Percentiles rank a stretch among this genome's conserved stretches.
phyloP scores from a whole-genome alignment of 164 flowering plant genomes.

The Stephania japonica region DNA sequence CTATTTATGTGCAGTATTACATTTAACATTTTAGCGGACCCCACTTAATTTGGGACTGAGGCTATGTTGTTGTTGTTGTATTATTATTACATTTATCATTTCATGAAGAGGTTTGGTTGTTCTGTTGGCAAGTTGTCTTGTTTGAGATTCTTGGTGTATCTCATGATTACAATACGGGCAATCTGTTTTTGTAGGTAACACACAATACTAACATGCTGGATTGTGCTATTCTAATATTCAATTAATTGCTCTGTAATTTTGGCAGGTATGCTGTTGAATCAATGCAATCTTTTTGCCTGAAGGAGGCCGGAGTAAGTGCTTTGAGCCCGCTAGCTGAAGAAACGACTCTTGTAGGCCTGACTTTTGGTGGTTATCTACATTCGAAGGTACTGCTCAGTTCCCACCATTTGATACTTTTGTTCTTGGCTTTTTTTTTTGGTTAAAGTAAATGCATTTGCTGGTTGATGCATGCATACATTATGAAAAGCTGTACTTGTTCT shows the following conservation, averaged over 20 bases:
- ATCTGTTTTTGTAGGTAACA: not conserved
- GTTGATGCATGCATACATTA: not conserved
- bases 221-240: not conserved
- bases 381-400: slow-evolving; percentile 50
- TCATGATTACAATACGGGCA: not conserved
- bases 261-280: slow-evolving; percentile 71
- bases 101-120: not conserved
- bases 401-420: not conserved
- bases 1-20: not conserved
- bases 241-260: slow-evolving; percentile 4
- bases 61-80: too few species aligned
- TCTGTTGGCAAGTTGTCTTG: not conserved
- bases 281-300: slow-evolving; percentile 74
- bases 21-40: too few species aligned
- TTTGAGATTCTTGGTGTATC: not conserved
- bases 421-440: not conserved
- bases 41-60: too few species aligned
- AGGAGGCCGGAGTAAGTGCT: slow-evolving; percentile 43
- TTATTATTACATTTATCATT: too few species aligned
- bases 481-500: not conserved
- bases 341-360: slow-evolving; percentile 64
- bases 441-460: not conserved
- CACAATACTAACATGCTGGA: not conserved
- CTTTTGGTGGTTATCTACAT: slow-evolving; percentile 91
- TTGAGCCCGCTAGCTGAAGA: slow-evolving; percentile 44